Base-by-base conservation (phyloP, 2,329 filamentous ascomycete genomes). In the Pseudocercospora macadamiae region DNA sequence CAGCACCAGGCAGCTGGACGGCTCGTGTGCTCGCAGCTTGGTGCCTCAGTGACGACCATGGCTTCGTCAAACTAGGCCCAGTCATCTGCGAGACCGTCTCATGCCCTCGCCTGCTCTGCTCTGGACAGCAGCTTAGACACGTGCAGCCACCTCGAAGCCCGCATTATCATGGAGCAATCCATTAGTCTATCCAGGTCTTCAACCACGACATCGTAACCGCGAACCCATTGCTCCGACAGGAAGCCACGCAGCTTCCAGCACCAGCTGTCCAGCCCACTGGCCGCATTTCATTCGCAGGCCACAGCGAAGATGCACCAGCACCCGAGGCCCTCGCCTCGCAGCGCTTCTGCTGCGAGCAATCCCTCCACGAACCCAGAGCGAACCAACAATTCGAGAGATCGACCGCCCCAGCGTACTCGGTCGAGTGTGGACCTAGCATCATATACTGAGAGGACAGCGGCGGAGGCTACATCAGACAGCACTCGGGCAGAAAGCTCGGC, bases 231-330 rank as follows among this genome's bases (percentile, higher is more conserved):
- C 23, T 23, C 59, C 36, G 39, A 32, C 16, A 14, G n/a, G n/a
- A n/a, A n/a, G n/a, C n/a, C n/a, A n/a, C n/a, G n/a, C n/a, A n/a
- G n/a, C n/a, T 9, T 21, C 16, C n/a, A 10, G 26, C 12, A 18
- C 44, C 16, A 9, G 26, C 26, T 28, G 25, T 16, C 25, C 16
- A 21, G 47, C 42, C n/a, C n/a, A n/a, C n/a, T n/a, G n/a, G n/a
- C n/a, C n/a, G n/a, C n/a, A n/a, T n/a, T n/a, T n/a, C 44, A 5
- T 19, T 28, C 23, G 8, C 44, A 28, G 23, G 58, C 72, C 68
- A n/a, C n/a, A n/a, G n/a, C n/a, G n/a, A n/a, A n/a, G n/a, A 97
- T 97, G 93, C 92, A 97, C 84, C 93, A 96, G 78, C 90, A 93
- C 77, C 88, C 90, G 68, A 87, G 93, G 69, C 84, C 87, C 63